Evolutionary conservation across 2,329 filamentous ascomycete species (phyloP).

Genomic region (Xylariaceae sp.): DNA sequence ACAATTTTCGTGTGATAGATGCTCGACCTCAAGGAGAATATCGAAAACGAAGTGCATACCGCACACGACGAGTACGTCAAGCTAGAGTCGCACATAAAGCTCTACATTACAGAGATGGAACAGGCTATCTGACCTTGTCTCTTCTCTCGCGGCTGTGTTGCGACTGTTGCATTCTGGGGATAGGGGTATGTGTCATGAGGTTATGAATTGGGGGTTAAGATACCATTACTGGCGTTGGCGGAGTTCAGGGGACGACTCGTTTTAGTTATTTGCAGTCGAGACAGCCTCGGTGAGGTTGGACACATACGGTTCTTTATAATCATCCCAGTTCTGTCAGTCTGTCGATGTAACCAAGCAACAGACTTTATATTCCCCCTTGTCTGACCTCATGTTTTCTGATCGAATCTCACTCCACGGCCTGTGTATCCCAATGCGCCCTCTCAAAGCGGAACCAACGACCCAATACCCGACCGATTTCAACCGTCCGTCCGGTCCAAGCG

Average conservation of each 20-base stretch:
- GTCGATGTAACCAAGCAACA: no score
- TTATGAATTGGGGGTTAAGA: conserved; percentile 29
- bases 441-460: conserved; percentile 61
- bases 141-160: conserved; percentile 6
- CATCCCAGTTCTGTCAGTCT: no score
- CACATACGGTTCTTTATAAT: no score
- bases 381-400: no score
- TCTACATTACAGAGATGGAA: conserved; percentile 99
- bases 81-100: conserved; percentile 93
- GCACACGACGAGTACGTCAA: conserved; percentile 94
- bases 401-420: no score
- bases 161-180: conserved; percentile 4
- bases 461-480: conserved; percentile 52
- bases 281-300: not conserved
- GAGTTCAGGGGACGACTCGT: no score
- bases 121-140: conserved; percentile 56
- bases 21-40: conserved; percentile 94
- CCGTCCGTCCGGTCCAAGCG: conserved; percentile 52
- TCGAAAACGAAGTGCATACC: conserved; percentile 86
- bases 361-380: no score
- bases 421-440: conserved; percentile 33
- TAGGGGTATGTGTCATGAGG: conserved; percentile 17
- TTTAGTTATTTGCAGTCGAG: not conserved
- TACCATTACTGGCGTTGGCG: conserved; percentile 40
- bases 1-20: conserved; percentile 62